These are phyloP conservation scores for Rubia yunnanensis DNA, from an alignment of 257 asterid species.

Conservation along the genomic window DNA sequence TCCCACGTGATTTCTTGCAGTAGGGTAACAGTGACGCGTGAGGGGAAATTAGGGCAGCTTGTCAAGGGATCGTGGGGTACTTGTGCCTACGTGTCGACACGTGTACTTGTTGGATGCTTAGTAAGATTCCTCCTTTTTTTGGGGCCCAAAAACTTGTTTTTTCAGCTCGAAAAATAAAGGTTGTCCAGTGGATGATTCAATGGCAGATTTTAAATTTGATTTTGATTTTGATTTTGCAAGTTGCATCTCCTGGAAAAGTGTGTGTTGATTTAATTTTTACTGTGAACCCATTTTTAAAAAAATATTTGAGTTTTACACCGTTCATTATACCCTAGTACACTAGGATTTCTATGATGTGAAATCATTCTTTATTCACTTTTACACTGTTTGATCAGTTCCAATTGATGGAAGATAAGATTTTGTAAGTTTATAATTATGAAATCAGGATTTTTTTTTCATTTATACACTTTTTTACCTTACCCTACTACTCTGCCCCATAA, in stretches of 20 bases:
- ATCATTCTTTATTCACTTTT: background rate
- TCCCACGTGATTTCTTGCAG: constrained; percentile 19
- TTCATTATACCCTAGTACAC: background rate
- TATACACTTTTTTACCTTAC: background rate
- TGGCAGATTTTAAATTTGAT: background rate
- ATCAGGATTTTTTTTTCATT: background rate
- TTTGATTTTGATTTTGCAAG: background rate
- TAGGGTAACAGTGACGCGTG: constrained; percentile 17
- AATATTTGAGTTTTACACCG: background rate
- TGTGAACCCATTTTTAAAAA: constrained; percentile 3
- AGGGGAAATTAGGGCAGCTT: background rate
- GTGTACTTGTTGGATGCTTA: constrained; percentile 8
- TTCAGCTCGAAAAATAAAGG: background rate
- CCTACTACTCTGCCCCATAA: too few species aligned
- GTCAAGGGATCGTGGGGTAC: background rate
- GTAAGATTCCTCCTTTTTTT: constrained; percentile 13
- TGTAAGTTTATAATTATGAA: background rate
- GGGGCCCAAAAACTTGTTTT: background rate
- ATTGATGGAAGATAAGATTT: background rate
- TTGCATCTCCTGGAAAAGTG: background rate
- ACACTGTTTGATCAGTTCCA: background rate
- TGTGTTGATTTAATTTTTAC: background rate
- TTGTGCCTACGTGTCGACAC: constrained; percentile 17
- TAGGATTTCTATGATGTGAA: background rate
- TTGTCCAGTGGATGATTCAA: background rate